Conservation (phyloP, 345 rosid species). For the Brassica juncea region DNA sequence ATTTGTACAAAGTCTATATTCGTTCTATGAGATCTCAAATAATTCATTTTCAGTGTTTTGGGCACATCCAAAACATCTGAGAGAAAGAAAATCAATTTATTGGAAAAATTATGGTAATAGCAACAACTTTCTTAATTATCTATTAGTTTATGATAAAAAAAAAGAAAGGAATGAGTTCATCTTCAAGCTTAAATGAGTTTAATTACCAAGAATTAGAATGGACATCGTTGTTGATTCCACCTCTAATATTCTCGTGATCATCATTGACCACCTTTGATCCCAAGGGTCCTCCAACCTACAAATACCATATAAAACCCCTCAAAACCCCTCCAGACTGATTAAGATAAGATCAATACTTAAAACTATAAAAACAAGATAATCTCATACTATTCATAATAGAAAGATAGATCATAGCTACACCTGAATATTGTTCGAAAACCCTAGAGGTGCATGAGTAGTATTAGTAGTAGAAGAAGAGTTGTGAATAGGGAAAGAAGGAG, state of each 20-base stretch:
- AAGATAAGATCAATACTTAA: background rate
- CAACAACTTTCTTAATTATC: background rate
- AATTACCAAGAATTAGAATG: constrained; percentile 43
- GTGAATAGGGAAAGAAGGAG: constrained; percentile 42
- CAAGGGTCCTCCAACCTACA: constrained; percentile 37
- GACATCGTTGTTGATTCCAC: constrained; percentile 30
- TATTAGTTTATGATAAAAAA: background rate
- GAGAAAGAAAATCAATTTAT: background rate
- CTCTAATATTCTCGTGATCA: constrained; percentile 26
- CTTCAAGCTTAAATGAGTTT: background rate
- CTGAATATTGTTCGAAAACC: constrained; percentile 51
- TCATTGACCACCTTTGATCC: constrained; percentile 40
- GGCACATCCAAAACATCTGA: background rate
- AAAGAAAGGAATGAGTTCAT: background rate
- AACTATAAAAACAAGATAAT: background rate
- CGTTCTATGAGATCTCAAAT: background rate
- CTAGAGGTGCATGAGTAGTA: constrained; percentile 43
- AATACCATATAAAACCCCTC: constrained; percentile 8
- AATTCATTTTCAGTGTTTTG: background rate
- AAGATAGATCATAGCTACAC: constrained; percentile 25
- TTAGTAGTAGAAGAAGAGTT: constrained; percentile 31
- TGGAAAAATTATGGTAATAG: background rate
- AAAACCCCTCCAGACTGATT: too few relatives aligned
- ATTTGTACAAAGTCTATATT: background rate
- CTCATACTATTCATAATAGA: constrained; percentile 2